Percentiles rank a stretch among this genome's conserved stretches.
These are phyloP conservation scores for Schizosaccharomyces versatilis DNA, from an alignment of 1,139 yeast genomes.

Conservation along the genomic window DNA sequence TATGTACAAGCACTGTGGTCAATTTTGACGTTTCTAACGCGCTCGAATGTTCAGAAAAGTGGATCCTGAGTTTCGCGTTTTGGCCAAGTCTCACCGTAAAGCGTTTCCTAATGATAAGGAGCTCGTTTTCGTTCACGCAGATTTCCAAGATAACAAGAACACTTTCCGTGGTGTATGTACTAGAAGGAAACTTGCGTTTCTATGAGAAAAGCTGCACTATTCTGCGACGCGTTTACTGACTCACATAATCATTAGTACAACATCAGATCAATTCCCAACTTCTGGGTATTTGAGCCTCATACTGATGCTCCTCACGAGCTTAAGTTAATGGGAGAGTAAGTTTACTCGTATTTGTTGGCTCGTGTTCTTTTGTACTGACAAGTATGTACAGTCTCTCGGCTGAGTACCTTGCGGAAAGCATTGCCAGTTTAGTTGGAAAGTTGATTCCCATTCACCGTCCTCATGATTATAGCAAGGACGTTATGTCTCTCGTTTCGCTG, in stretches of 20 bases:
- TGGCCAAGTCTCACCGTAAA: conserved; percentile 38
- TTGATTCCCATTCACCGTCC: conserved; percentile 35
- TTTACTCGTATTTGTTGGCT: not conserved
- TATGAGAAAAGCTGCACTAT: conserved; percentile 25
- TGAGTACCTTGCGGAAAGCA: conserved; percentile 21
- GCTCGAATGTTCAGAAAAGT: conserved; percentile 17
- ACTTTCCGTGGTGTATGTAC: conserved; percentile 35
- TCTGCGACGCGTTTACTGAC: conserved; percentile 25
- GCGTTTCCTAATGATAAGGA: conserved; percentile 24
- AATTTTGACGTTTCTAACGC: not conserved
- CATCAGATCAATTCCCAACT: not conserved
- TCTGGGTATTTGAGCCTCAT: not conserved
- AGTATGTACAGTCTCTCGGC: conserved; percentile 17
- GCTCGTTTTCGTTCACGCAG: conserved; percentile 53
- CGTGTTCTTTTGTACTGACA: not conserved
- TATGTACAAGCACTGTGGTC: conserved; percentile 16
- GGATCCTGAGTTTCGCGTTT: conserved; percentile 39
- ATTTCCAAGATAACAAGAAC: conserved; percentile 35
- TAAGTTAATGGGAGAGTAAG: not conserved
- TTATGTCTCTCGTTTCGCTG: conserved; percentile 17
- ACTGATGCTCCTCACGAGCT: not conserved
- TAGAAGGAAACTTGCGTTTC: conserved; percentile 42
- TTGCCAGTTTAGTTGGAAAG: conserved; percentile 20
- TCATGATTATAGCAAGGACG: conserved; percentile 25
- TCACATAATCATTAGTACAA: conserved; percentile 21